Conservation (phyloP, 164 flowering plant species). For the Annona squamosa region DNA sequence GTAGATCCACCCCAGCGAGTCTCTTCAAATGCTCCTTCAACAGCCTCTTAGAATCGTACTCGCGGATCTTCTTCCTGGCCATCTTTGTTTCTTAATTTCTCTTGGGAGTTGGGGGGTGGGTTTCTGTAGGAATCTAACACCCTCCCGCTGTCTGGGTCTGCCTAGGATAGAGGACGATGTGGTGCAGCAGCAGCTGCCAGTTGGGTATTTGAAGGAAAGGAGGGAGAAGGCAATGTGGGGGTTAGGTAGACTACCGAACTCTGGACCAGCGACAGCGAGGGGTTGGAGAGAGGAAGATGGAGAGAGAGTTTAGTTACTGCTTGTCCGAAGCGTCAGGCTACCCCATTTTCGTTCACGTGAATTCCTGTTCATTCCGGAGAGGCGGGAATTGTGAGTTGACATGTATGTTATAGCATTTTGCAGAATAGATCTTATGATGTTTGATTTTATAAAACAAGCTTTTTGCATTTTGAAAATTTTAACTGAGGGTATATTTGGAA, state of each 20-base stretch:
- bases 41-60: slow-evolving; percentile 69
- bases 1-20: slow-evolving; percentile 41
- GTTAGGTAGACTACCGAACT: not conserved
- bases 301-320: too few relatives aligned
- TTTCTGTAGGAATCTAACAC: too few relatives aligned
- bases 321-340: too few relatives aligned
- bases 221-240: not conserved
- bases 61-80: slow-evolving; percentile 86
- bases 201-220: not conserved
- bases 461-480: too few relatives aligned
- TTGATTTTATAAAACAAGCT: too few relatives aligned
- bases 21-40: slow-evolving; percentile 62
- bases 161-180: not conserved
- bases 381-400: too few relatives aligned
- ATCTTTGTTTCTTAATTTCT: slow-evolving; percentile 10
- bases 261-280: not conserved
- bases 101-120: not conserved
- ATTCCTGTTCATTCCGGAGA: too few relatives aligned
- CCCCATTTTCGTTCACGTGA: too few relatives aligned
- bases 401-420: too few relatives aligned
- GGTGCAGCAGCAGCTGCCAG: not conserved
- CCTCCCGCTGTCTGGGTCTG: not conserved
- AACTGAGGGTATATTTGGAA: too few relatives aligned
- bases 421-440: too few relatives aligned
- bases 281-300: not conserved